A percentile compares a stretch with the other conserved stretches of the same genome.
Evolutionary conservation across 2,329 filamentous ascomycete genomes (phyloP).

Genomic region (Pseudonectria foliicola): DNA sequence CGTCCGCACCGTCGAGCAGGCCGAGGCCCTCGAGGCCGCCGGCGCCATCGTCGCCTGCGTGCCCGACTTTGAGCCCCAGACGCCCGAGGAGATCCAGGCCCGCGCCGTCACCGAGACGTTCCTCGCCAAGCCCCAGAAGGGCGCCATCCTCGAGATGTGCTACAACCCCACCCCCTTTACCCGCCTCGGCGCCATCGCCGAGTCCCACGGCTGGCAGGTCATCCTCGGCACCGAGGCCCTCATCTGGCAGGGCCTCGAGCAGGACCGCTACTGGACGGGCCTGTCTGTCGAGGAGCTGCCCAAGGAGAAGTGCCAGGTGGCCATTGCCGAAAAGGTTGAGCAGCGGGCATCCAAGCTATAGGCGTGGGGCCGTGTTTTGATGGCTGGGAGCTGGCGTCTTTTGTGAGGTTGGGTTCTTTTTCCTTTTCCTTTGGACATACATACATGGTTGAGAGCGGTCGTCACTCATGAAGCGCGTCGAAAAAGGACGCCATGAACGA

Average conservation of each 20-base stretch:
- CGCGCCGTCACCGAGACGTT: slow-evolving; percentile 48
- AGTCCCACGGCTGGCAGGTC: slow-evolving; percentile 60
- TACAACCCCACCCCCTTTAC: slow-evolving; percentile 71
- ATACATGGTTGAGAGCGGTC: no score
- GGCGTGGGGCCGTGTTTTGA: no score
- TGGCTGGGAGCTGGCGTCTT: no score
- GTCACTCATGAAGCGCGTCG: no score
- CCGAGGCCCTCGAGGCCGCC: slow-evolving; percentile 47
- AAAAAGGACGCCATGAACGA: no score
- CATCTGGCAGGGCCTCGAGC: slow-evolving; percentile 71
- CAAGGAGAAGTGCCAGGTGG: slow-evolving; percentile 49
- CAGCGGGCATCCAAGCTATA: slow-evolving; percentile 17
- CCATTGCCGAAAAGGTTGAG: slow-evolving; percentile 32
- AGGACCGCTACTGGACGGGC: slow-evolving; percentile 60
- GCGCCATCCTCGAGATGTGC: slow-evolving; percentile 74
- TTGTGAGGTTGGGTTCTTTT: no score
- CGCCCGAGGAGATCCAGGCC: slow-evolving; percentile 53
- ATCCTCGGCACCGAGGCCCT: slow-evolving; percentile 70
- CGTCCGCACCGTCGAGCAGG: slow-evolving; percentile 55
- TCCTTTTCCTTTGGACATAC: no score
- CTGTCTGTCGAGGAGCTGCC: slow-evolving; percentile 50
- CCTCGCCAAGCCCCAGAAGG: slow-evolving; percentile 45
- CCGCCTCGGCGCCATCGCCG: slow-evolving; percentile 54
- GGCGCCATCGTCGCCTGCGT: slow-evolving; percentile 68
- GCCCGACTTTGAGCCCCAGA: slow-evolving; percentile 66